Percentiles rank a stretch among this genome's conserved stretches.
phyloP scores from a whole-genome alignment of 2,329 filamentous ascomycete genomes.

The Arthrobotrys conoides region DNA sequence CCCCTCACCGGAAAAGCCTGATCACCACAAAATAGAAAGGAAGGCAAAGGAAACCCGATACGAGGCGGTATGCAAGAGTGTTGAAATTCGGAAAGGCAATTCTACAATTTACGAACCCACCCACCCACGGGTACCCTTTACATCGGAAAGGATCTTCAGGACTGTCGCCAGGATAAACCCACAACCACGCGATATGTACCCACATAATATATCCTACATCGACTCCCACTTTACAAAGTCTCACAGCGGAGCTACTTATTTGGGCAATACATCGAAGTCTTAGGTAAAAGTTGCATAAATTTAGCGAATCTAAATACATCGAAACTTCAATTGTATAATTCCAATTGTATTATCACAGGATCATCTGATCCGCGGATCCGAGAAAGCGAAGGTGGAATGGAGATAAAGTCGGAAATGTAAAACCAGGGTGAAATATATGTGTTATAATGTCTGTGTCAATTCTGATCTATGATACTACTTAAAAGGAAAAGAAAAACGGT shows the following conservation, averaged over 20 bases:
- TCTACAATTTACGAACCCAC: background rate
- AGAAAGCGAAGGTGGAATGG: background rate
- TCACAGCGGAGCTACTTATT: slow-evolving; percentile 2
- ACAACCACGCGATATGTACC: slow-evolving; percentile 12
- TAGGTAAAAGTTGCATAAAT: slow-evolving; percentile 19
- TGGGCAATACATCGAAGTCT: background rate
- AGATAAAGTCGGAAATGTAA: background rate
- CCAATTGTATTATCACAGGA: background rate
- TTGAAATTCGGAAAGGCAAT: background rate
- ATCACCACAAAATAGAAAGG: background rate
- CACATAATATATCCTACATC: background rate
- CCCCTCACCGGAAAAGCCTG: background rate
- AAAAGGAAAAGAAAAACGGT: background rate
- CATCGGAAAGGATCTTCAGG: slow-evolving; percentile 5
- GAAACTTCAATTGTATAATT: background rate
- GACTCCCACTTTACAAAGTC: slow-evolving; percentile 2
- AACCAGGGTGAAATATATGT: background rate
- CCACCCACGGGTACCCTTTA: background rate
- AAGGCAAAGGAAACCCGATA: background rate
- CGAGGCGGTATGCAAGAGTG: slow-evolving; percentile 1
- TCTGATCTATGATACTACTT: too few species aligned
- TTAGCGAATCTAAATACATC: background rate
- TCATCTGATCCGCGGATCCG: background rate
- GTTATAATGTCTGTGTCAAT: background rate
- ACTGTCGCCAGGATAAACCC: slow-evolving; percentile 8